Base-by-base conservation (phyloP, 805 yeast genomes). In the Martiniozyma abietophila region DNA sequence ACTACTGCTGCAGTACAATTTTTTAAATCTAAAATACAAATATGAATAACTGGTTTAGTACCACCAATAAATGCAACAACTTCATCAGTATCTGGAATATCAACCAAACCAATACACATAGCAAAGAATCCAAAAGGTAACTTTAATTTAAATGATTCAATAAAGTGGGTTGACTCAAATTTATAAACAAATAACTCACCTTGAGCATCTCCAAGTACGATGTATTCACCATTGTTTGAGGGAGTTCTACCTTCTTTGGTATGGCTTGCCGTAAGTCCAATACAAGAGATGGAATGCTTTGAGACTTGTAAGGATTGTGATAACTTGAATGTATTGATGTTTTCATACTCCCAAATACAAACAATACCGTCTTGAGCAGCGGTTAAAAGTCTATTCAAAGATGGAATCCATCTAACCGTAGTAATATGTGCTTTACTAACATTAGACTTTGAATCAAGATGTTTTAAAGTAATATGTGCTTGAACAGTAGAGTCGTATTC, bases 1-100 rank as follows among this genome's bases (percentile, higher is more conserved):
- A 65, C 62, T 34, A 59, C 25, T 5, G 19, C 24, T 5, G 30
- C 18, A 17, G 61, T 7, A 47, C 34, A 27, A 67, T 58, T 9
- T 44, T 37, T 23, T 12, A 37, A 19, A 12, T 27, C 24, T 7
- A 42, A 27, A 1, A 31, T n/a, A 6, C 36, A 12, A 4, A 83
- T 64, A 39, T 65, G 74, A 5, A 88, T 49, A 21, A 53, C 49
- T 8, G 68, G 53, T 11, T 66, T 67, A 1, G 94, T 77, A 12
- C 94, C 94, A 15, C 92, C 94, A n/a, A 78, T 51, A 2, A 84
- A 80, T 17, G 81, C 46, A 6, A 79, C 44, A 44, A 60, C 69
- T 30, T 62, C 57, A 17, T 22, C 32, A n/a, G 20, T 20, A 15
- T 31, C 26, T n/a, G 44, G 42, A 15, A 67, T 30, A 30, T 56